Base-by-base conservation (phyloP, 371 early-diverging fungal genomes). In the Saksenaea vasiformis region DNA sequence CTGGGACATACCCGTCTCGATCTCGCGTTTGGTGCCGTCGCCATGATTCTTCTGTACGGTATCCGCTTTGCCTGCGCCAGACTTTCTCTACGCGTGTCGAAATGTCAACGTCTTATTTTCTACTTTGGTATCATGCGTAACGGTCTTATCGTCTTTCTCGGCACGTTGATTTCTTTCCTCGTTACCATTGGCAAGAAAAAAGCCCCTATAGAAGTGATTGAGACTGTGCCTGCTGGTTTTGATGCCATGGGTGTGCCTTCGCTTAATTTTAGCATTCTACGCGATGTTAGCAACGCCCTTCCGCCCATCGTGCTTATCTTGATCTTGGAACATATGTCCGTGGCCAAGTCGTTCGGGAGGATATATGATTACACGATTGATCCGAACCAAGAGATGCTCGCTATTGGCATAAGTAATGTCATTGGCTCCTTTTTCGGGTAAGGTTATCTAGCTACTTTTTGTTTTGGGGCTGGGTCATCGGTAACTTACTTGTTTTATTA, bases 341-440 rank as follows among this genome's bases (percentile, higher is more conserved):
- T 92, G 37, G 83, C 85, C 56, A 91, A 91, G 75, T 84, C 91
- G 1, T 94, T 93, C 79, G 94, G 72, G 77, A 87, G 82, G 75
- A 86, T 76, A 75, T 87, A 80, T 28, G 69, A 72, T 54, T 78
- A 78, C 51, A 64, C 54, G 2, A 65, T 90, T 59, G 73, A 87
- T 39, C 76, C 90, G 35, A 87, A 88, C 70, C 95, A 95, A 76
- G 97, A 97, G 65, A 72, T 95, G 24, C 73, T 95, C 17, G 94
- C 96, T 2, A 80, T 95, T 26, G 96, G 96, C 13, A 41, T 90
- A 13, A 83, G 89, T 36, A 97, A 97, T 77, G 62, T 92, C 31
- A 58, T 89, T 27, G 91, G 90, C 2, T 80, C 93, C 19, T 93
- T 95, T 76, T 87, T 95, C 71, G 91, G 92, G 80, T 79, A 72